These are phyloP conservation scores for Paraphoma chrysanthemicola DNA, from an alignment of 2,329 filamentous ascomycete genomes.

Conservation along the genomic window DNA sequence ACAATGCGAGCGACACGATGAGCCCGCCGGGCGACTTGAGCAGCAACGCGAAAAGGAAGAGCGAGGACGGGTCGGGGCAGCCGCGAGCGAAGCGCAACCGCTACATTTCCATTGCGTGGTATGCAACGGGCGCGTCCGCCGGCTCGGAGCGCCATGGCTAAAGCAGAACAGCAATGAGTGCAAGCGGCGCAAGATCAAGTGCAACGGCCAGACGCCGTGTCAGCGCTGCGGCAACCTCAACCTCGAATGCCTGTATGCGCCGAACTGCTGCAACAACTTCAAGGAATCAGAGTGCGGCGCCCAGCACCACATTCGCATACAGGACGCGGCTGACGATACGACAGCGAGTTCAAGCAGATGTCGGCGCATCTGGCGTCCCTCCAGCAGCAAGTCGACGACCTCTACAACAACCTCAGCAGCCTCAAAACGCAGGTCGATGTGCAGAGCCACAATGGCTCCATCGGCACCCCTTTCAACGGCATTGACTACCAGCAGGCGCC, in stretches of 20 bases:
- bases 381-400: slow-evolving; percentile 82
- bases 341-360: slow-evolving; percentile 81
- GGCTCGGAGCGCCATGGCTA: slow-evolving; percentile 8
- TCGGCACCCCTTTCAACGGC: slow-evolving; percentile 36
- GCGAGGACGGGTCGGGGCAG: slow-evolving; percentile 52
- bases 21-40: slow-evolving; percentile 37
- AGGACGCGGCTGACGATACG: slow-evolving; percentile 9
- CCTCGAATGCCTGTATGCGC: slow-evolving; percentile 69
- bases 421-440: slow-evolving; percentile 62
- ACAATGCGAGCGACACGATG: slow-evolving; percentile 42
- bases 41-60: slow-evolving; percentile 51
- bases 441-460: slow-evolving; percentile 33
- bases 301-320: background rate
- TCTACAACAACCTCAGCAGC: slow-evolving; percentile 74
- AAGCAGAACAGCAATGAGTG: slow-evolving; percentile 64
- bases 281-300: slow-evolving; percentile 77
- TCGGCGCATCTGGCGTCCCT: slow-evolving; percentile 74
- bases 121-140: slow-evolving; percentile 44
- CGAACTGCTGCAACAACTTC: slow-evolving; percentile 79
- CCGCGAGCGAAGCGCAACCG: slow-evolving; percentile 69
- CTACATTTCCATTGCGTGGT: slow-evolving; percentile 73
- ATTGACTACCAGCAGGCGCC: slow-evolving; percentile 43
- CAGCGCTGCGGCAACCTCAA: slow-evolving; percentile 70
- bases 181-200: slow-evolving; percentile 72
- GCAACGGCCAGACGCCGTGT: slow-evolving; percentile 70